phyloP scores from a whole-genome alignment of 2,329 filamentous ascomycete species.

The Basipetospora chlamydospora region DNA sequence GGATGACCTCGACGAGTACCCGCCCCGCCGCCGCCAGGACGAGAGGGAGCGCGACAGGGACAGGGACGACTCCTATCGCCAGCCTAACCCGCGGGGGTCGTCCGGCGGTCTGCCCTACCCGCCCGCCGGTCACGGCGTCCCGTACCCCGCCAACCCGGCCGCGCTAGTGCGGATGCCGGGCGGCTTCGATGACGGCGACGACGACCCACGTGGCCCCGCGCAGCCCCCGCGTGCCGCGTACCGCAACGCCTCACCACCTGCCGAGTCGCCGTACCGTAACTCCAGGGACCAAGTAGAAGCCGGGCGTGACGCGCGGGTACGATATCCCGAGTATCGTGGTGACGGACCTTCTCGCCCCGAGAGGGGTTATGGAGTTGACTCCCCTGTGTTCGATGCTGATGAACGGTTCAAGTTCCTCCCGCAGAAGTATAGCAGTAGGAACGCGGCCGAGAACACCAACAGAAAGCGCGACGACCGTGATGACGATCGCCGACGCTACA shows the following conservation, averaged over 20 bases:
- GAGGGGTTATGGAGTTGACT: too few relatives aligned
- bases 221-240: constrained; percentile 15
- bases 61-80: not conserved
- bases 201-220: too few relatives aligned
- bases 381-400: constrained; percentile 14
- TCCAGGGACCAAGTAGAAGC: constrained; percentile 20
- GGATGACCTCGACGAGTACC: constrained; percentile 24
- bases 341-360: constrained; percentile 5
- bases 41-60: not conserved
- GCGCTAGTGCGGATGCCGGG: constrained; percentile 22
- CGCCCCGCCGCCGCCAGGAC: constrained; percentile 4
- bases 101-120: constrained; percentile 14
- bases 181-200: constrained; percentile 22
- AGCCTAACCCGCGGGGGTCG: constrained; percentile 10
- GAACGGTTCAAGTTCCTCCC: constrained; percentile 30
- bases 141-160: constrained; percentile 23
- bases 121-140: constrained; percentile 13
- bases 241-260: constrained; percentile 19
- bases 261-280: constrained; percentile 20
- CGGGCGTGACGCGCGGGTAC: constrained; percentile 13
- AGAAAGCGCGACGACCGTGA: constrained; percentile 13
- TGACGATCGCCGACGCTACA: constrained; percentile 14
- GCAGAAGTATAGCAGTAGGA: constrained; percentile 33
- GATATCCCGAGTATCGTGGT: constrained; percentile 8
- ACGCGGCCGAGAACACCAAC: constrained; percentile 15